Evolutionary conservation across 1,284 basidiomycete genomes (phyloP), one percentile per base, ranked within the genome.

Genomic region (Phylloporus sp.): DNA sequence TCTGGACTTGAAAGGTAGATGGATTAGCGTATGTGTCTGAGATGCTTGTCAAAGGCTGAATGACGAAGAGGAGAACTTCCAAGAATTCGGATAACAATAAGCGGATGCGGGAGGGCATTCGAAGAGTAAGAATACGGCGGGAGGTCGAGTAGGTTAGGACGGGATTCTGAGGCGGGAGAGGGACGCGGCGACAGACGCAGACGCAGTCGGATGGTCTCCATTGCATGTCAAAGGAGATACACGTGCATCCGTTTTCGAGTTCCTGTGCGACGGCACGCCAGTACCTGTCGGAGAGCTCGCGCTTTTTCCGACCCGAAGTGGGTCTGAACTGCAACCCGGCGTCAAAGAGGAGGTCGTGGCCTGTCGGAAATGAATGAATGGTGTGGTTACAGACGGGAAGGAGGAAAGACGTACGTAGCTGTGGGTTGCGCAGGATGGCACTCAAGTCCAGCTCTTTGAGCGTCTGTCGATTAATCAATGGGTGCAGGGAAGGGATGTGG

Each of bases 271-370:
- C 82, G 42, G 94, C 91, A 54, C 82, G 80, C 95, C 95, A 98
- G 75, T 97, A 98, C 65, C 86, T 87, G 69, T 96, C 92, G 0
- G 89, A 85, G 31, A 87, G 81, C 58, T 91, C 88, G 46, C 88
- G 88, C 76, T 95, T 94, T 64, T 89, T 86, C 47, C 89, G 85
- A 65, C 87, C 88, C 26, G 84, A 82, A 0, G 88, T 88, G 13
- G 91, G 86, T 64, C 91, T 85, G 75, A 92, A 92, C 74, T 91
- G 89, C 17, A 91, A 80, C 20, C 87, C 86, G 40, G 90, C 83
- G 69, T 94, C 95, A 71, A 97, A 97, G 65, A 97, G 86, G 66
- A 97, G 84, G 78, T 98, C 95, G 75, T 98, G 95, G 50, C 95
- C 91, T 91, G 68, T 66, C 46, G 67, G 65, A 61, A 66, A 55